These are phyloP conservation scores for Ascobolus immersus DNA, from an alignment of 495 filamentous ascomycete species.

Conservation along the genomic window DNA sequence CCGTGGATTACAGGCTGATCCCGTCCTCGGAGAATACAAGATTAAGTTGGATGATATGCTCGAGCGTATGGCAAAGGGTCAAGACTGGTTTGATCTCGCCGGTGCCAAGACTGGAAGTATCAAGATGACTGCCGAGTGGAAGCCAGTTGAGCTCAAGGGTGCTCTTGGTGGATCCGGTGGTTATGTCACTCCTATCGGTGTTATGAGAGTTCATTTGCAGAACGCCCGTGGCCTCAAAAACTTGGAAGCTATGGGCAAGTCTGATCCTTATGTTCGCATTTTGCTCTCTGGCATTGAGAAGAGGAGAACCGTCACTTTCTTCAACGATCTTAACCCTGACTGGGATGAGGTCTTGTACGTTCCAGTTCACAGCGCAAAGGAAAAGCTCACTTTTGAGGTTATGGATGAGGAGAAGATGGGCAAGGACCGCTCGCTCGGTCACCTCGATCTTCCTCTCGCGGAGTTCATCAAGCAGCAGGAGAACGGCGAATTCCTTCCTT, in stretches of 20 bases:
- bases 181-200: constrained; percentile 77
- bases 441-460: constrained; percentile 43
- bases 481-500: constrained; percentile 52
- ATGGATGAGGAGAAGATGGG: constrained; percentile 87
- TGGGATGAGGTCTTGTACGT: constrained; percentile 94
- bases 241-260: constrained; percentile 84
- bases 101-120: constrained; percentile 59
- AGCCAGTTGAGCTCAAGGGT: constrained; percentile 67
- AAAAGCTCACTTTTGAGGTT: constrained; percentile 68
- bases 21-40: constrained; percentile 68
- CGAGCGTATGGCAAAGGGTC: constrained; percentile 68
- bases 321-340: constrained; percentile 82
- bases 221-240: constrained; percentile 62
- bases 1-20: constrained; percentile 57
- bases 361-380: constrained; percentile 62
- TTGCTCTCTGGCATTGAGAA: constrained; percentile 73
- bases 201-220: constrained; percentile 82
- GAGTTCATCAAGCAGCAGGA: constrained; percentile 61
- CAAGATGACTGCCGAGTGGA: constrained; percentile 81
- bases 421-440: constrained; percentile 64
- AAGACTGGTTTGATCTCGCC: constrained; percentile 83
- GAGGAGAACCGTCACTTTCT: constrained; percentile 75
- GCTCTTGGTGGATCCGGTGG: constrained; percentile 50
- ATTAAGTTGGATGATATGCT: constrained; percentile 87
- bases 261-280: constrained; percentile 77